Percentiles rank a stretch among this genome's conserved stretches.
These are phyloP conservation scores for Verbena officinalis DNA, from an alignment of 257 asterid genomes.

Conservation along the genomic window DNA sequence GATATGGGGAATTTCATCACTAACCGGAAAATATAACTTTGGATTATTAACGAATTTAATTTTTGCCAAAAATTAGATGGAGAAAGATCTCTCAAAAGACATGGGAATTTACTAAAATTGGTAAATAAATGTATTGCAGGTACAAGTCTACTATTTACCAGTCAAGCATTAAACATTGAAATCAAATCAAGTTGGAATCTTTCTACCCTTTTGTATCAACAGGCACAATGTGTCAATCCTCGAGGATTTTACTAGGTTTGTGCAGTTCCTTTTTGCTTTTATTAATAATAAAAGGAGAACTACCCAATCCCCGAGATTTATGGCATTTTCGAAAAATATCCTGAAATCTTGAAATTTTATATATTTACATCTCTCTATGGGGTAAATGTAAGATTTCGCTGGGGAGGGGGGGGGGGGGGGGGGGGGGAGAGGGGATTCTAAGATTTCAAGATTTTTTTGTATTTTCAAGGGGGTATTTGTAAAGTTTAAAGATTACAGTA, in stretches of 20 bases:
- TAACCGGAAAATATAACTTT: not conserved
- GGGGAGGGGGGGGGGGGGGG: no score
- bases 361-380: no score
- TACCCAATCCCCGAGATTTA: no score
- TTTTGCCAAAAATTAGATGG: constrained; percentile 27
- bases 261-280: not conserved
- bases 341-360: no score
- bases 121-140: not conserved
- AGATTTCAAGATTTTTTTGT: no score
- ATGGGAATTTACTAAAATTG: constrained; percentile 18
- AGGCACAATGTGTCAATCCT: not conserved
- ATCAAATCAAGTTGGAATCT: constrained; percentile 22
- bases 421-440: no score
- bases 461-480: no score
- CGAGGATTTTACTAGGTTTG: not conserved
- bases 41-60: constrained; percentile 12
- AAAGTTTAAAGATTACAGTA: no score
- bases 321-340: no score
- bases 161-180: constrained; percentile 27
- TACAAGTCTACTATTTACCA: not conserved
- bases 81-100: constrained; percentile 4
- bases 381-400: no score
- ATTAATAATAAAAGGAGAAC: no score
- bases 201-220: not conserved
- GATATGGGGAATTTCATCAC: not conserved